A percentile compares a stretch with the other conserved stretches of the same genome.
These are phyloP conservation scores for Cystofilobasidium bisporidii DNA, from an alignment of 768 basidiomycete species.

Conservation along the genomic window DNA sequence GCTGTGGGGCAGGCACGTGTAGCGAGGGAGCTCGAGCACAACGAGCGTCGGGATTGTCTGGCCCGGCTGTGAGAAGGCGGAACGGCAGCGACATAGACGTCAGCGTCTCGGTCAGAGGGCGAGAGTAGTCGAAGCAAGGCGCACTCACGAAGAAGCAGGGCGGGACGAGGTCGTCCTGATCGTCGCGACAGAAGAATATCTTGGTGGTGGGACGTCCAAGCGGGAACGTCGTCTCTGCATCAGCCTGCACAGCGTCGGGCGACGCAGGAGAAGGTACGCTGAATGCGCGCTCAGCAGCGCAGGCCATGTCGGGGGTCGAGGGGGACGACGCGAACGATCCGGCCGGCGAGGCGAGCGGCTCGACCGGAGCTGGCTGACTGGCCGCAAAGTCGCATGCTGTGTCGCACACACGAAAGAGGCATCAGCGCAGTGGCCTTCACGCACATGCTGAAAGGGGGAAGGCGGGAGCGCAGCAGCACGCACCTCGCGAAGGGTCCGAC, in stretches of 20 bases:
- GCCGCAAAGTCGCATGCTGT: neutral
- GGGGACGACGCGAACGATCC: neutral
- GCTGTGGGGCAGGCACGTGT: slow-evolving; percentile 22
- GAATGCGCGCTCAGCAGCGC: neutral
- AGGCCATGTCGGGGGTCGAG: neutral
- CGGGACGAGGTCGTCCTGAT: slow-evolving; percentile 19
- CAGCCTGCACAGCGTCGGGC: neutral
- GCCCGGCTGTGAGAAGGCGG: slow-evolving; percentile 12
- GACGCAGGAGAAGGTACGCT: too few relatives aligned
- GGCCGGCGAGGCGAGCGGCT: neutral
- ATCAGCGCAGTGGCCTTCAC: too few relatives aligned
- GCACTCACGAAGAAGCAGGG: slow-evolving; percentile 25
- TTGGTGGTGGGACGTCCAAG: slow-evolving; percentile 18
- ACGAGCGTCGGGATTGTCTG: slow-evolving; percentile 27
- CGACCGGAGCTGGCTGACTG: neutral
- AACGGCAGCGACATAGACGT: too few relatives aligned
- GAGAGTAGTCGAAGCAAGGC: neutral
- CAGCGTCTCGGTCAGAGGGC: neutral
- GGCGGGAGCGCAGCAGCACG: too few relatives aligned
- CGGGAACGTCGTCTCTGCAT: slow-evolving; percentile 6
- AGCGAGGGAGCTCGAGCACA: slow-evolving; percentile 25
- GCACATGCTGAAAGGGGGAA: too few relatives aligned
- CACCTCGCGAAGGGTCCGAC: too few relatives aligned
- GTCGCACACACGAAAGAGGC: neutral
- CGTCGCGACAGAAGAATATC: slow-evolving; percentile 20